Base-by-base conservation (phyloP, 495 filamentous ascomycete genomes). In the Wilcoxina mikolae region DNA sequence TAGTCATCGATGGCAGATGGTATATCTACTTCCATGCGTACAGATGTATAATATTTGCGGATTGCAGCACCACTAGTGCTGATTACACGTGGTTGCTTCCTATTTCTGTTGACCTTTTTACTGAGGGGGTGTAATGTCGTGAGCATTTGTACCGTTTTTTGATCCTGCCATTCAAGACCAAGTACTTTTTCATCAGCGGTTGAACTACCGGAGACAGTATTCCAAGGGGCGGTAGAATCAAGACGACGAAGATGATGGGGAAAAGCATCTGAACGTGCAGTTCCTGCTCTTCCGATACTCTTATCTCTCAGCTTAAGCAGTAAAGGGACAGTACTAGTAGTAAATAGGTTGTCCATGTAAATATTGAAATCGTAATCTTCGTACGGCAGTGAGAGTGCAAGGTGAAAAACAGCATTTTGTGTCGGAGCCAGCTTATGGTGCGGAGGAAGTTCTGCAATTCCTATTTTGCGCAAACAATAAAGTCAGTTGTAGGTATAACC, bases 281-380 rank as follows among this genome's bases (percentile, higher is more conserved):
- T 52, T 18, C 29, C 29, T 41, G 25, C 38, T 22, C 12, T 17
- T n/a, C 49, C 49, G 20, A 52, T 52, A 23, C 39, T 20, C 20
- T 23, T 9, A n/a, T 23, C 4, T 0, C 38, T n/a, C 18, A 54
- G 20, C 1, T 4, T 20, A 15, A 5, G n/a, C 12, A 54, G 18
- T 9, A 44, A 20, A 2, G n/a, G 7, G 0, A 54, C 25, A 18
- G 17, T 54, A 0, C n/a, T n/a, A n/a, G n/a, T n/a, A n/a, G 51
- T 54, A 22, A 54, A 45, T 3, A 44, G 27, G 18, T 54, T 54
- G 15, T 54, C 51, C 17, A 44, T 43, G 35, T 11, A 54, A 20
- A 43, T 12, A 24, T 44, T 20, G 35, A 54, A 54, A 27, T 4
- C 5, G 20, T 49, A 12, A 15, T 28, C 18, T 22, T 12, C 4